Evolutionary conservation across 768 basidiomycete genomes (phyloP), one percentile per base, ranked within the genome.

Genomic region (Epithele typhae): DNA sequence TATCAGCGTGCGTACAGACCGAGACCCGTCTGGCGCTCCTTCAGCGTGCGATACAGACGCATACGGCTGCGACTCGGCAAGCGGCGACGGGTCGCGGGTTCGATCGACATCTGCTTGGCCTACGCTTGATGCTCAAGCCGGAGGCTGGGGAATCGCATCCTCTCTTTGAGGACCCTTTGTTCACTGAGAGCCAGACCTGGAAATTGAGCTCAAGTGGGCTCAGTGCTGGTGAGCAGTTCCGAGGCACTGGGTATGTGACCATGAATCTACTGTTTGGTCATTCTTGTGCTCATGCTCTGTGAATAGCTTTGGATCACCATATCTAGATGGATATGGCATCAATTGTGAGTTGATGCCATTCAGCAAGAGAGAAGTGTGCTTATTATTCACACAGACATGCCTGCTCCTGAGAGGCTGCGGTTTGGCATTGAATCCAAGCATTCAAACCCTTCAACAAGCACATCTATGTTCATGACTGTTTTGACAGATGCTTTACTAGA

Each of bases 391-490:
- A 19, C 55, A 95, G 94, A 96, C 64, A 77, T 95, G 48, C 78
- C 87, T 46, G 90, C 84, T 12, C 79, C 84, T 12, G 68, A 82
- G 35, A 71, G 82, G 47, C 73, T 98, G 60, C 94, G 92, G 65
- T 93, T 96, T 67, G 93, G 95, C 2, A 82, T 96, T 60, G 95
- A 98, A 63, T 90, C 87, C 37, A 98, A 98, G 64, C 68, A 74
- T 49, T 85, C 86, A 5, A 80, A 73, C 50, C 59, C 74, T 3
- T 58, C 67, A 15, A 94, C 92, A 15, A 88, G 87, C 15, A 95
- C 92, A n/a, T 12, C 63, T 70, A 7, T 48, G 21, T 87, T 95
- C 62, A 83, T 86, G 56, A 59, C 70, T 37, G 76, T 78, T 19
- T 66, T 96, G 39, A 61, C 68, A 15, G 70, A 75, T 43, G 81